Base-by-base conservation (phyloP, 495 filamentous ascomycete species). In the Talaromyces wortmannii region DNA sequence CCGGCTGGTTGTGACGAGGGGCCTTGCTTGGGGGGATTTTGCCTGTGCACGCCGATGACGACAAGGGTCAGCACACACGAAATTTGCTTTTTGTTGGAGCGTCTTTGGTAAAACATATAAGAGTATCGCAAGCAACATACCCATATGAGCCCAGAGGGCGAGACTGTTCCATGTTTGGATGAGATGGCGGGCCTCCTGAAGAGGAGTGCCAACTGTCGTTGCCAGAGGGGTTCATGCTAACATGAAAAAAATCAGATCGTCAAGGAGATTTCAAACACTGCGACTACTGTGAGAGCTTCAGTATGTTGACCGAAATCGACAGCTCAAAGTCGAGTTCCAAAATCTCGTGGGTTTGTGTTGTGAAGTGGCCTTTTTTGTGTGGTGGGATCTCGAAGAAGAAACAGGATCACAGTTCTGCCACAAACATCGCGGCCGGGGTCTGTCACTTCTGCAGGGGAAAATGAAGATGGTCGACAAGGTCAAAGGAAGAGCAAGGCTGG, bases 121-220 rank as follows among this genome's bases (percentile, higher is more conserved):
- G 15, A 30, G 13, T 2, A 15, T n/a, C 7, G 15, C 4, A 31
- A 50, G 8, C 10, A 55, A 55, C 69, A 58, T 72, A 77, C 74
- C 69, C 63, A 59, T 74, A 77, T 10, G 74, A 70, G 48, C 74
- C 74, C 62, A 77, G 55, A 50, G 71, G 66, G 46, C 74, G 72
- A 63, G 71, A 68, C 53, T 70, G 72, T 53, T 77, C 74, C 68
- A 77, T 71, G 55, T 65, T 61, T 61, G 72, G 67, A 63, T 74
- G 74, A 59, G 71, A 68, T 56, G 74, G 72, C 30, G 69, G 68
- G 54, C 72, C 72, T 61, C 71, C 71, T 33, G 61, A 62, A 50
- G 72, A 64, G 54, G 67, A 68, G 64, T 76, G 74, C 74, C 72
- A 77, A 60, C 65, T 72, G 69, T 77, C 72, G 57, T 70, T 76